A percentile compares a stretch with the other conserved stretches of the same genome.
Evolutionary conservation across 1,139 yeast species (phyloP).

Genomic region (Candida neerlandica): DNA sequence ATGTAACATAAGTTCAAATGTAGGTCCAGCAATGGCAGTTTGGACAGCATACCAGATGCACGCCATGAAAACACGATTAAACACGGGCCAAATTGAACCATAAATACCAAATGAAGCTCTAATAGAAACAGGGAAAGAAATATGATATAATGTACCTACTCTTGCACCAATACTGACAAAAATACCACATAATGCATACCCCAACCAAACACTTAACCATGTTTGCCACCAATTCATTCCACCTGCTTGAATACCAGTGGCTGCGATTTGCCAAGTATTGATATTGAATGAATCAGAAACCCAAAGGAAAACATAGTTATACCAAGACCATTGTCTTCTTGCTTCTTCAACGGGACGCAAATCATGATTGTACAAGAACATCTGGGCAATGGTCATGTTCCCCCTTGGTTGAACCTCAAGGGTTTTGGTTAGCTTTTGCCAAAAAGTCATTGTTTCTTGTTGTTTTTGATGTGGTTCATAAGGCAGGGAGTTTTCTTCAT

Average conservation of each 20-base stretch:
- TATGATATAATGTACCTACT: conserved; percentile 72
- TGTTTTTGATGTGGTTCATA: background rate
- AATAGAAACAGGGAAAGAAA: conserved; percentile 76
- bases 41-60: conserved; percentile 87
- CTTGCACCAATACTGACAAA: conserved; percentile 68
- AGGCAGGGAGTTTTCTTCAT: too few relatives aligned
- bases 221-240: conserved; percentile 90
- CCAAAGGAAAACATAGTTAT: conserved; percentile 78
- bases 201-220: conserved; percentile 83
- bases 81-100: conserved; percentile 79
- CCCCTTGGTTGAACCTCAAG: conserved; percentile 26
- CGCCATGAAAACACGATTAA: conserved; percentile 81
- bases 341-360: conserved; percentile 72
- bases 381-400: conserved; percentile 45
- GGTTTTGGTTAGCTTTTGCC: conserved; percentile 12
- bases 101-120: conserved; percentile 79
- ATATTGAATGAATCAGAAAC: conserved; percentile 85
- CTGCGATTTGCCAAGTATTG: conserved; percentile 89
- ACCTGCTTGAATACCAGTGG: conserved; percentile 68
- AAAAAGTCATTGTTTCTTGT: conserved; percentile 1
- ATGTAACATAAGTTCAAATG: conserved; percentile 71
- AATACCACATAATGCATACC: conserved; percentile 60
- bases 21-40: conserved; percentile 79
- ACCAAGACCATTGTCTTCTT: conserved; percentile 81
- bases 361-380: conserved; percentile 71